Conservation (phyloP, 2,329 filamentous ascomycete genomes). For the Coleophoma cylindrospora region DNA sequence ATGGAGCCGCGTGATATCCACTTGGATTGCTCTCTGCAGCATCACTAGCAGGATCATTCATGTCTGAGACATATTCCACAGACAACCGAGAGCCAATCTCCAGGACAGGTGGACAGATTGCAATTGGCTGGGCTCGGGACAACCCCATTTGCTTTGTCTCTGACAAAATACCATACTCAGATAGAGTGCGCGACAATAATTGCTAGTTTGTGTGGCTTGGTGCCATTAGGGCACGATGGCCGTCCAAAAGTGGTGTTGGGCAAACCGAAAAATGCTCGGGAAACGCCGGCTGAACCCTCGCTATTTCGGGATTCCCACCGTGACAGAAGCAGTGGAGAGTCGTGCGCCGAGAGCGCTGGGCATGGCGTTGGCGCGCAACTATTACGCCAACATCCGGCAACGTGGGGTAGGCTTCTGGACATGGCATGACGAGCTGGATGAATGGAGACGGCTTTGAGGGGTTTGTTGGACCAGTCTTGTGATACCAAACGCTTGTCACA, state of each 20-base stretch:
- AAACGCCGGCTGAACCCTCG: too few relatives aligned
- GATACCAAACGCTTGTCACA: slow-evolving; percentile 1
- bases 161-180: background rate
- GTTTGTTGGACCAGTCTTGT: slow-evolving; percentile 3
- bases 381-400: slow-evolving; percentile 28
- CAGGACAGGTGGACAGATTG: too few relatives aligned
- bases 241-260: slow-evolving; percentile 4
- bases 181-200: slow-evolving; percentile 11
- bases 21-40: background rate
- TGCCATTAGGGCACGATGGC: slow-evolving; percentile 7
- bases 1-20: slow-evolving; percentile 10
- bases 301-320: too few relatives aligned
- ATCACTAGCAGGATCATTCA: background rate
- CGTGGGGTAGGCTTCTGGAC: slow-evolving; percentile 28
- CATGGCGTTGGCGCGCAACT: slow-evolving; percentile 17
- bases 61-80: background rate
- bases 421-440: too few relatives aligned
- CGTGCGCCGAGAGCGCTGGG: background rate
- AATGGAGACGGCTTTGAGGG: background rate
- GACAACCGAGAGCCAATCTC: too few relatives aligned
- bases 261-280: slow-evolving; percentile 13
- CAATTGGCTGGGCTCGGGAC: too few relatives aligned
- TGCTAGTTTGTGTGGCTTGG: slow-evolving; percentile 1
- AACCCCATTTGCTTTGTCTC: too few relatives aligned
- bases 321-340: background rate